Percentiles rank a stretch among this genome's conserved stretches.
Conservation (phyloP, 805 yeast species). For the Zygoascus biomembranicola region DNA sequence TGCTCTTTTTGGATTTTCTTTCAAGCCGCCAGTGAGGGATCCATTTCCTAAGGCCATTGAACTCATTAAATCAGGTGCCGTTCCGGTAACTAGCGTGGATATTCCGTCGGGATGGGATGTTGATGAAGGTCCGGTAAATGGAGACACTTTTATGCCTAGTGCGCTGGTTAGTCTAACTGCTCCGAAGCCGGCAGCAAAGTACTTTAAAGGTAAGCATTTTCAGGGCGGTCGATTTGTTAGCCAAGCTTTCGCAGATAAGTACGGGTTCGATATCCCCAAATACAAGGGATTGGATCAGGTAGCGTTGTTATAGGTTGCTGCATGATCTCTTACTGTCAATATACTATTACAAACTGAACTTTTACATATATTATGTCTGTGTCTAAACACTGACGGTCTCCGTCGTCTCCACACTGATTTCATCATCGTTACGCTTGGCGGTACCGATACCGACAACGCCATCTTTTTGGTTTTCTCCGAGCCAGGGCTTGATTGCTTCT, state of each 20-base stretch:
- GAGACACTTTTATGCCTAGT: constrained; percentile 46
- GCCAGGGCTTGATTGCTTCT: constrained; percentile 38
- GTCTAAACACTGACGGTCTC: neutral
- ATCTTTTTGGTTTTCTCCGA: constrained; percentile 23
- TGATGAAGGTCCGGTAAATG: constrained; percentile 62
- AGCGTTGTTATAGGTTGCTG: constrained; percentile 15
- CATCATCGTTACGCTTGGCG: constrained; percentile 14
- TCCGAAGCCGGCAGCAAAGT: constrained; percentile 78
- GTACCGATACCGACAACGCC: constrained; percentile 27
- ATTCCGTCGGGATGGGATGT: constrained; percentile 98
- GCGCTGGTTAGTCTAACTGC: constrained; percentile 81
- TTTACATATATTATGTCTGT: too few species aligned
- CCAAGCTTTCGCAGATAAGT: constrained; percentile 55
- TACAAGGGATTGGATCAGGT: constrained; percentile 55
- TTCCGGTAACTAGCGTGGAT: constrained; percentile 75
- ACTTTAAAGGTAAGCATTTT: constrained; percentile 54
- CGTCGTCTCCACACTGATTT: neutral
- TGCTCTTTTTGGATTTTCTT: constrained; percentile 88
- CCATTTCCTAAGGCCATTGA: constrained; percentile 54
- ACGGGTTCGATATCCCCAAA: constrained; percentile 57
- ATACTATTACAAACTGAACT: too few species aligned
- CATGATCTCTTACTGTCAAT: too few species aligned
- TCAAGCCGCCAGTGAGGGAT: constrained; percentile 75
- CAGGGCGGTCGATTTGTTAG: constrained; percentile 88
- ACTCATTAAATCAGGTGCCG: constrained; percentile 31